phyloP scores from a whole-genome alignment of 2,329 filamentous ascomycete genomes.

The Plectosphaerella sp. region DNA sequence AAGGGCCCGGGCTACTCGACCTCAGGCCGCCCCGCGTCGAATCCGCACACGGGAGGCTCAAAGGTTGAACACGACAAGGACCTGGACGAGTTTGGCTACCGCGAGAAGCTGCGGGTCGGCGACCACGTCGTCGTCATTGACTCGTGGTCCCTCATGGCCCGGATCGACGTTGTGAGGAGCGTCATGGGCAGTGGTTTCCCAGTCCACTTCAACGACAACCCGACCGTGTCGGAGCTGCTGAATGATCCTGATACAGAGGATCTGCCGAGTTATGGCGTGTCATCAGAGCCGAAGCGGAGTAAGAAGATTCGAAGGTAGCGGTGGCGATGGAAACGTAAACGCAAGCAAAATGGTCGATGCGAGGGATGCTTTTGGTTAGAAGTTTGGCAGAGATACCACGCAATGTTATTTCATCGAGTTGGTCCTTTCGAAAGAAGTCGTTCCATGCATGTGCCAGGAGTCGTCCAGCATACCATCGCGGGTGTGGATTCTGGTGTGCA shows the following conservation, averaged over 20 bases:
- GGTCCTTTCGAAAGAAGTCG: too few species aligned
- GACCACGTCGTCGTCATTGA: slow-evolving; percentile 41
- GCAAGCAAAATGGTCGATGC: neutral
- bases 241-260: slow-evolving; percentile 23
- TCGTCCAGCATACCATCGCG: too few species aligned
- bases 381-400: too few species aligned
- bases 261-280: slow-evolving; percentile 7
- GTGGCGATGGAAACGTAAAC: neutral
- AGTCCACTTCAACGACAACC: slow-evolving; percentile 34
- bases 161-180: slow-evolving; percentile 42
- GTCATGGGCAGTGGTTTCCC: slow-evolving; percentile 41
- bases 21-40: slow-evolving; percentile 32
- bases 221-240: slow-evolving; percentile 29
- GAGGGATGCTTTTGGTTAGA: neutral
- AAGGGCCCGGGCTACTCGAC: slow-evolving; percentile 52
- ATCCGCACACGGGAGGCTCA: slow-evolving; percentile 36
- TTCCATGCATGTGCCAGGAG: too few species aligned
- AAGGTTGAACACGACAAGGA: slow-evolving; percentile 37
- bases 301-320: slow-evolving; percentile 7
- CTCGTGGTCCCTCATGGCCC: slow-evolving; percentile 45
- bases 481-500: too few species aligned
- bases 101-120: slow-evolving; percentile 44
- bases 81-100: slow-evolving; percentile 44
- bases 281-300: slow-evolving; percentile 4
- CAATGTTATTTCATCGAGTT: too few species aligned